Evolutionary conservation across 257 asterid species (phyloP).

Genomic region (Solanum lignicaule): DNA sequence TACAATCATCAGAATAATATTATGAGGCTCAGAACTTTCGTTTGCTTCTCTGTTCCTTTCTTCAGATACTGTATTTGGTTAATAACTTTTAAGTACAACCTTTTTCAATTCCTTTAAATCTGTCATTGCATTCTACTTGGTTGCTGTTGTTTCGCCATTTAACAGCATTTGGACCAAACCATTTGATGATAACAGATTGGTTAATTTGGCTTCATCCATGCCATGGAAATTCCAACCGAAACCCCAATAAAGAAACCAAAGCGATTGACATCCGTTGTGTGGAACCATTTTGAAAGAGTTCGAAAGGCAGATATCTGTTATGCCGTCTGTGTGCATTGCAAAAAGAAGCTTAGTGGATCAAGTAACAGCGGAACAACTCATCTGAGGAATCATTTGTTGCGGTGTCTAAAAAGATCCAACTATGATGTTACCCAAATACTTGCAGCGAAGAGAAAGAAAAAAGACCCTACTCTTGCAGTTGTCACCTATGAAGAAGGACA

Average conservation of each 20-base stretch:
- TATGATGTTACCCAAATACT: conserved; percentile 86
- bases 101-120: not conserved
- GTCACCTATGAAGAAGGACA: conserved; percentile 53
- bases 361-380: conserved; percentile 98
- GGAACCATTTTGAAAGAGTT: conserved; percentile 94
- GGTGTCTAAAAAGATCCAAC: conserved; percentile 89
- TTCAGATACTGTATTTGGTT: not conserved
- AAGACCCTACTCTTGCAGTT: conserved; percentile 39
- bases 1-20: not conserved
- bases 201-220: conserved; percentile 14
- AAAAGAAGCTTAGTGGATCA: conserved; percentile 91
- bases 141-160: not conserved
- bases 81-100: not conserved
- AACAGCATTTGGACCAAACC: not conserved
- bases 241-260: conserved; percentile 73
- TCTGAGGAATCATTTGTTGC: conserved; percentile 79
- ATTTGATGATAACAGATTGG: conserved; percentile 22
- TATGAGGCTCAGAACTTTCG: not conserved
- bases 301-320: conserved; percentile 79
- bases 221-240: conserved; percentile 66
- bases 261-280: conserved; percentile 90
- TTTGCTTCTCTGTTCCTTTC: not conserved
- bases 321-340: conserved; percentile 94
- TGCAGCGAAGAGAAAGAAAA: conserved; percentile 77
- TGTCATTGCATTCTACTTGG: not conserved